phyloP scores from a whole-genome alignment of 1,284 basidiomycete species.

The Ganoderma boninense region DNA sequence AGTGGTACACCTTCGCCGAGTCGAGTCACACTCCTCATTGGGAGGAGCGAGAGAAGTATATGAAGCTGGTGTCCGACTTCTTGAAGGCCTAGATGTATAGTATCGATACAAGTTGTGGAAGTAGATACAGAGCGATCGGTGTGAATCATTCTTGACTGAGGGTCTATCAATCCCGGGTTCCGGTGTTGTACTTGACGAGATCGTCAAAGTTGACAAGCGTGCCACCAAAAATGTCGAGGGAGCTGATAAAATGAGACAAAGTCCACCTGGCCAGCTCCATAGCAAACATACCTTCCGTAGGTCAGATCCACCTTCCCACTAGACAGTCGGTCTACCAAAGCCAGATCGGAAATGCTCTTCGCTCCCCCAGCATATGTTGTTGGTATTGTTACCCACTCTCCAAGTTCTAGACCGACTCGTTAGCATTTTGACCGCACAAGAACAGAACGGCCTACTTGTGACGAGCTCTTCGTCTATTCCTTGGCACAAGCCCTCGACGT shows the following conservation, averaged over 20 bases:
- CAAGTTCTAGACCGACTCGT: slow-evolving; percentile 68
- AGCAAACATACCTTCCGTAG: slow-evolving; percentile 81
- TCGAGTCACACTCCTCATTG: slow-evolving; percentile 39
- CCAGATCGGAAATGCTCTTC: slow-evolving; percentile 86
- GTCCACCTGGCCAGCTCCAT: neutral
- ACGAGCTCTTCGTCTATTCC: slow-evolving; percentile 96
- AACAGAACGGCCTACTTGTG: slow-evolving; percentile 57
- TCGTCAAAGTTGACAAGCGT: slow-evolving; percentile 76
- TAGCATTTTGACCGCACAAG: neutral
- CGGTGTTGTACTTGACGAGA: slow-evolving; percentile 52
- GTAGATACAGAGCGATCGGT: neutral
- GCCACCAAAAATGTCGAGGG: slow-evolving; percentile 89
- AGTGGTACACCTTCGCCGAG: slow-evolving; percentile 40
- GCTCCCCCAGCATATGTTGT: slow-evolving; percentile 99
- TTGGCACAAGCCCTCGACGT: slow-evolving; percentile 97
- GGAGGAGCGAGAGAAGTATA: slow-evolving; percentile 42
- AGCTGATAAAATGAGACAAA: slow-evolving; percentile 47
- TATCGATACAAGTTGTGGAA: slow-evolving; percentile 4
- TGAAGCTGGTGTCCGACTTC: slow-evolving; percentile 34
- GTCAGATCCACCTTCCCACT: slow-evolving; percentile 93
- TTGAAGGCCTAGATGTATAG: slow-evolving; percentile 14
- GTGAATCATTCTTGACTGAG: neutral
- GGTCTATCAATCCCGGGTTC: neutral
- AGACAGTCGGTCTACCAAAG: slow-evolving; percentile 85
- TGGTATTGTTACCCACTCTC: slow-evolving; percentile 91